phyloP scores from a whole-genome alignment of 345 rosid species.

The Boechera stricta region DNA sequence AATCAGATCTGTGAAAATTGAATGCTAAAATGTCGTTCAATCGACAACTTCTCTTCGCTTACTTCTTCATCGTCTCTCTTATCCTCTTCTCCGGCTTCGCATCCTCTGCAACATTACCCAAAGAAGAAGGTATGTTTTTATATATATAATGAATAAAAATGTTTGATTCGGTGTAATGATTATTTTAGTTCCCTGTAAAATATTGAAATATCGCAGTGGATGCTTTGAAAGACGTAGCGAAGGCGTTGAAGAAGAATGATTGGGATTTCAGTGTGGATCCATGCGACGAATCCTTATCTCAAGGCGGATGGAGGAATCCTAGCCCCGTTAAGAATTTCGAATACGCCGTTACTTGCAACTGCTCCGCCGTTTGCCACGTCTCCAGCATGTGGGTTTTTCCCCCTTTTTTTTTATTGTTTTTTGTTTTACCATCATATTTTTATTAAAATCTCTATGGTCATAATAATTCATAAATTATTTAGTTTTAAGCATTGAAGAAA shows the following conservation, averaged over 20 bases:
- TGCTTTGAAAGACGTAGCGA: conserved; percentile 51
- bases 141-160: background rate
- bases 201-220: conserved; percentile 46
- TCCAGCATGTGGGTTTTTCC: conserved; percentile 39
- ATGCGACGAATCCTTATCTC: conserved; percentile 44
- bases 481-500: background rate
- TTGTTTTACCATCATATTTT: too few species aligned
- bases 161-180: background rate
- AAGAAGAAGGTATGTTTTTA: conserved; percentile 45
- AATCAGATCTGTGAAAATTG: conserved; percentile 1
- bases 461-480: background rate
- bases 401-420: background rate
- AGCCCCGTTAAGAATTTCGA: conserved; percentile 26
- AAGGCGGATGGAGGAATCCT: conserved; percentile 47
- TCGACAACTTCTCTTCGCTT: conserved; percentile 29
- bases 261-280: conserved; percentile 69
- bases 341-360: conserved; percentile 53
- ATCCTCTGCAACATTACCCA: conserved; percentile 42
- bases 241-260: conserved; percentile 49
- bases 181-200: background rate
- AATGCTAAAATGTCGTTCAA: conserved; percentile 31
- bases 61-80: conserved; percentile 33
- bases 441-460: background rate
- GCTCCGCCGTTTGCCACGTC: conserved; percentile 56
- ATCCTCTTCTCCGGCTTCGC: conserved; percentile 24